Base-by-base conservation (phyloP, 345 rosid species). In the Salix caprea region DNA sequence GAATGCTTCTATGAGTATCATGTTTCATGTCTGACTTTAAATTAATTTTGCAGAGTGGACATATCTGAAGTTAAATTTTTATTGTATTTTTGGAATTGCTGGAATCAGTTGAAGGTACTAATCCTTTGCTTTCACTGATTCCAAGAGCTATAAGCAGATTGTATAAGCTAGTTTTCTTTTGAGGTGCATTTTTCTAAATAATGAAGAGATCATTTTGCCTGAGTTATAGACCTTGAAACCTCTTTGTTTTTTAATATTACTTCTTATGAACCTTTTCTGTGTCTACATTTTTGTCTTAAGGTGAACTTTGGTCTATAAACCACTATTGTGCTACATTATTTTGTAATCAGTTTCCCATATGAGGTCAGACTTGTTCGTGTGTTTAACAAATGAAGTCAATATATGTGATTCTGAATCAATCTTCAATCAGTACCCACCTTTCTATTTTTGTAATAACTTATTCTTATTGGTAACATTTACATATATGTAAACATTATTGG, bases 61-160 rank as follows among this genome's bases (percentile, higher is more conserved):
- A 86, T 94, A 82, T 86, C 94, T 24, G 90, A 91, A 85, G 98
- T 90, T 52, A 94, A 92, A 74, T 94, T 94, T 86, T 82, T 94
- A 36, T 78, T 72, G 70, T 87, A 94, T 78, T 94, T 94, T 82
- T 94, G 98, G 98, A 89, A 90, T 78, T 92, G 97, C 80, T 94
- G 94, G 94, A 86, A 83, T 78, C 78, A 72, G 68, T 83, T 92
- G 78, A 91, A 86, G 97, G 98, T 91, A 81, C 56, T 42, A 72
- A n/a, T 61, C 40, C 75, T n/a, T 70, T n/a, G 26, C 50, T 9
- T 70, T 67, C 61, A 46, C 64, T 76, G 12, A 62, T 66, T 23
- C 12, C 34, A 65, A n/a, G 58, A 30, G 9, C 56, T 61, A 12
- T 72, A 66, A 23, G 15, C 65, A 65, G 52, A n/a, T 56, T 56